Evolutionary conservation across 2,329 filamentous ascomycete species (phyloP), one percentile per base, ranked within the genome.

Genomic region (Diaporthe amygdali): DNA sequence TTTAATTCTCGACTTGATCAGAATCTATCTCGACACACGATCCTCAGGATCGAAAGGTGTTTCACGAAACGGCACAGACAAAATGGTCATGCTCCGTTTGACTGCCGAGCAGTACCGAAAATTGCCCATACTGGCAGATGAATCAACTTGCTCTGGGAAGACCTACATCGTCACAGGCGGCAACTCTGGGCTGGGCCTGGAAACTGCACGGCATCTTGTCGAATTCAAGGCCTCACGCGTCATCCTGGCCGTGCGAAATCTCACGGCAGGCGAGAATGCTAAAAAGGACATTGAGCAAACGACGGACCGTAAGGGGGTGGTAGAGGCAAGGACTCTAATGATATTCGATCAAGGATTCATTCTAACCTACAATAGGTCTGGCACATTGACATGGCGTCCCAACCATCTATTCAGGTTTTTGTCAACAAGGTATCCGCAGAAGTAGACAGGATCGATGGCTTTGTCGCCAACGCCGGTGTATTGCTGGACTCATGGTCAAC

Each of bases 371-470:
- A 39, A 39, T 27, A 52, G 49, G 49, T 52, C 1, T 71, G 71
- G 68, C 27, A 67, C 41, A 47, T 73, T 2, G 68, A 73, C n/a
- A 52, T 73, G 30, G 44, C 55, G 7, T 68, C 63, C 14, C 64
- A 66, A 17, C 22, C 59, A n/a, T 73, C 71, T 7, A 34, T 73
- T 51, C 27, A 59, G 25, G 34, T 34, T 5, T 71, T 73, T 56
- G 71, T 81, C n/a, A 81, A 81, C 55, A 74, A 75, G 6, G 73
- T 80, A 17, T 74, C 71, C 32, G 78, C 79, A 5, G 80, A 79
- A 1, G 66, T 79, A 25, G 78, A 76, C 59, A 73, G 68, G 20
- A 80, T 52, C 25, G 49, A 52, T 32, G 49, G 49, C 6, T 32
- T 52, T 52, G 49, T 52, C 12, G 49, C 49, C 15, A 52, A 52